Evolutionary conservation across 371 early-diverging fungal genomes (phyloP).

Genomic region (Dinochytrium kinnereticum): DNA sequence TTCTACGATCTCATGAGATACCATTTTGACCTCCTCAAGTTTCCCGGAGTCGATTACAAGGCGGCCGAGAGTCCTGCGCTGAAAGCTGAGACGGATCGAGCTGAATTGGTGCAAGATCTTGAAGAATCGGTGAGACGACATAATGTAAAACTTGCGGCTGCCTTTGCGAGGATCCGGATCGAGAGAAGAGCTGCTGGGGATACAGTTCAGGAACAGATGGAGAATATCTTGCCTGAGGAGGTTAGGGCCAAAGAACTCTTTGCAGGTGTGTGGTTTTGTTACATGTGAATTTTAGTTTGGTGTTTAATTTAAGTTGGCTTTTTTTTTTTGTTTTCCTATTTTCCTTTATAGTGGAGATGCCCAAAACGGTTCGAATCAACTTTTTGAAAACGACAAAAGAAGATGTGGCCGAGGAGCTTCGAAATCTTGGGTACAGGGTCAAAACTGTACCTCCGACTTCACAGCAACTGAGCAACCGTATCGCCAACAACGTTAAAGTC

Average conservation of each 20-base stretch:
- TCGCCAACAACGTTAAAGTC: background rate
- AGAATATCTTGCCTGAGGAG: constrained; percentile 52
- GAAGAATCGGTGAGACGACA: constrained; percentile 38
- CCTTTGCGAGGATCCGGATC: constrained; percentile 55
- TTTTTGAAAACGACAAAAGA: constrained; percentile 58
- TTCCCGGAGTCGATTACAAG: constrained; percentile 41
- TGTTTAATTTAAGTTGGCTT: background rate
- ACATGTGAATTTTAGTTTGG: constrained; percentile 37
- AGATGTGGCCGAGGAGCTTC: constrained; percentile 34
- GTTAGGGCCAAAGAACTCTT: constrained; percentile 51
- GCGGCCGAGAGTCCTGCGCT: constrained; percentile 17
- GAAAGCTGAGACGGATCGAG: constrained; percentile 16
- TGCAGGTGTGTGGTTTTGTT: constrained; percentile 56
- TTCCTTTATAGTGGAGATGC: constrained; percentile 61
- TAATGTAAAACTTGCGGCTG: constrained; percentile 52
- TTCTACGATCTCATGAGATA: constrained; percentile 54
- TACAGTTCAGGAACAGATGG: constrained; percentile 46
- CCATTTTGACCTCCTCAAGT: constrained; percentile 49
- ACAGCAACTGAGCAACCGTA: background rate
- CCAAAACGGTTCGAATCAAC: constrained; percentile 75
- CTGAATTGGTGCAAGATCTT: constrained; percentile 42
- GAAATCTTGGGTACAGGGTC: constrained; percentile 32
- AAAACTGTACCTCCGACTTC: constrained; percentile 4
- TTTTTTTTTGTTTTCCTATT: too few species aligned
- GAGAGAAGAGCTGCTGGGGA: constrained; percentile 49